A percentile compares a stretch with the other conserved stretches of the same genome.
Evolutionary conservation across 2,329 filamentous ascomycete species (phyloP).

Genomic region (Arthrobotrys iridis): DNA sequence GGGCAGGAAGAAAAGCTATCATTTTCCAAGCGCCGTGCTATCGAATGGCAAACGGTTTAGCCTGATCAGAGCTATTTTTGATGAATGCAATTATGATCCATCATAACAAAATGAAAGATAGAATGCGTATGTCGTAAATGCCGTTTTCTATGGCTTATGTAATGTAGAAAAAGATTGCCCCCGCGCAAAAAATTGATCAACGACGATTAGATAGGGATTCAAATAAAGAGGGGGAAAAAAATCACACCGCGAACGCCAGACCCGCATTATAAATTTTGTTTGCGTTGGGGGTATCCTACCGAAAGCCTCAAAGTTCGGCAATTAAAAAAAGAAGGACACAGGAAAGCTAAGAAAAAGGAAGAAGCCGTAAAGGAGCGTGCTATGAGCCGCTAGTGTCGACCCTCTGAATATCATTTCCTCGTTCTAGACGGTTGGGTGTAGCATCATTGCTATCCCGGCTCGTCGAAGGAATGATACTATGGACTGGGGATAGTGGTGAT

Average conservation of each 20-base stretch:
- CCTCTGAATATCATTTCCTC: conserved; percentile 39
- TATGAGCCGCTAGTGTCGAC: conserved; percentile 51
- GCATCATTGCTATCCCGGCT: conserved; percentile 24
- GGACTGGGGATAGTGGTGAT: conserved; percentile 41
- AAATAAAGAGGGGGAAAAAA: conserved; percentile 4
- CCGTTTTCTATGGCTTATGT: neutral
- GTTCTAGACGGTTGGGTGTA: conserved; percentile 24
- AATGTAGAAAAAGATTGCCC: conserved; percentile 10
- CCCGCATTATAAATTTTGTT: conserved; percentile 30
- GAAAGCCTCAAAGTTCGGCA: conserved; percentile 17
- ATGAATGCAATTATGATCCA: neutral
- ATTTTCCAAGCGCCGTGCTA: conserved; percentile 4
- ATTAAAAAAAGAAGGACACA: conserved; percentile 22
- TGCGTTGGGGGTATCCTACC: conserved; percentile 50
- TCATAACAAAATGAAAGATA: neutral
- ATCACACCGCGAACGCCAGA: conserved; percentile 37
- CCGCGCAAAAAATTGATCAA: conserved; percentile 2
- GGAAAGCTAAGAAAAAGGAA: neutral
- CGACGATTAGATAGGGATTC: conserved; percentile 12
- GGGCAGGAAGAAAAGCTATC: neutral
- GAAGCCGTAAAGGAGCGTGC: neutral
- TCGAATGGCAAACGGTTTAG: conserved; percentile 11
- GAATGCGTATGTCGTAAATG: conserved; percentile 4
- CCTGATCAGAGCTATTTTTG: neutral
- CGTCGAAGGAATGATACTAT: conserved; percentile 18